Base-by-base conservation (phyloP, 306 rosid species). In the Dryas octopetala region DNA sequence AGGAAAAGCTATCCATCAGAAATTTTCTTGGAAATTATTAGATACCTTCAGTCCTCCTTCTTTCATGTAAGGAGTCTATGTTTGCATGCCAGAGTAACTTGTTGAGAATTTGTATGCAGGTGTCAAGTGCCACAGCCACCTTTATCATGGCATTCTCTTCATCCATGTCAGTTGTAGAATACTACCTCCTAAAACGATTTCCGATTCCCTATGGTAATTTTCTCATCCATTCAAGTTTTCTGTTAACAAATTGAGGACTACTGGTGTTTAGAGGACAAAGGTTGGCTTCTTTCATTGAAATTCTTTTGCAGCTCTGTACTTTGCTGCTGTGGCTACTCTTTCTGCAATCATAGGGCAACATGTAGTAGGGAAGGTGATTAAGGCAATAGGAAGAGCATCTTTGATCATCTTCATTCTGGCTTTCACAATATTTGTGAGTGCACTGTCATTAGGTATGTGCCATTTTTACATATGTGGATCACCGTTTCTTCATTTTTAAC, bases 91-190 rank as follows among this genome's bases (percentile, higher is more conserved):
- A 3, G 43, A 6, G 49, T 41, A 41, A 63, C 49, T 43, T 3
- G 1, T 12, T 63, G 40, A 62, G 17, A 40, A 62, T 23, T 7
- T 63, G 5, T 69, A 16, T 76, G 82, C 82, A 91, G 96, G 93
- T 88, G 12, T 74, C 93, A 28, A 91, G 91, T 10, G 96, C 97
- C 64, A 87, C 89, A 15, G 89, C 91, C 47, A 88, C 89, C 0
- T 87, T 91, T 32, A 93, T 85, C 62, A 89, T 91, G 97, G 77
- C 87, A 70, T 91, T 88, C 74, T 91, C 97, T 26, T 89, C 97
- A 45, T 91, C 97, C 14, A 84, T 89, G 90, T 87, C 97, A 70
- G 93, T 87, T 1, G 82, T 91, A 48, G 93, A 91, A 80, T 91
- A 89, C 83, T 84, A 91, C 74, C 83, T 91, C 23, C 76, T 91